These are phyloP conservation scores for Platanus orientalis DNA, from an alignment of 164 flowering plant species.

Conservation along the genomic window DNA sequence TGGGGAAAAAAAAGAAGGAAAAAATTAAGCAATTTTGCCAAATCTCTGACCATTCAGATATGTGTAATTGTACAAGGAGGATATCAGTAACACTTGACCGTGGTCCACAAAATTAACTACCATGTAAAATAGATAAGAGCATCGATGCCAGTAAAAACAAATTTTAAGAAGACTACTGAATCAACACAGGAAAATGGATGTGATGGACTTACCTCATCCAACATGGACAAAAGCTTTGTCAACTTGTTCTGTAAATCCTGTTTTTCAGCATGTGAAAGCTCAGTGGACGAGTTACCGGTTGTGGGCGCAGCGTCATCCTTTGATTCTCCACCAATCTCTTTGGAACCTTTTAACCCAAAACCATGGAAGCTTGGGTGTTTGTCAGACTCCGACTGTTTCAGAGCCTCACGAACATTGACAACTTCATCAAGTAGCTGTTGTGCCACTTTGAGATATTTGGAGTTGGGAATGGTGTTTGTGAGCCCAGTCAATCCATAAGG, in stretches of 20 bases:
- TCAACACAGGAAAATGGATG: neutral
- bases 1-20: neutral
- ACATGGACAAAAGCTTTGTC: slow-evolving; percentile 68
- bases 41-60: neutral
- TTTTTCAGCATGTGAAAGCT: slow-evolving; percentile 56
- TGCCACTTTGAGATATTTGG: slow-evolving; percentile 67
- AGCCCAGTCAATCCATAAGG: slow-evolving; percentile 28
- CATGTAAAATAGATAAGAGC: neutral
- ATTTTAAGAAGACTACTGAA: too few species aligned
- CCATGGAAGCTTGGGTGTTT: slow-evolving; percentile 25
- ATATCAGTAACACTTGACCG: neutral
- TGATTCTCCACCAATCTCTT: slow-evolving; percentile 35
- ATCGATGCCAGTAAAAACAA: neutral
- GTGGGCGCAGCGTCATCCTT: slow-evolving; percentile 17
- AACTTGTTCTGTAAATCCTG: slow-evolving; percentile 72
- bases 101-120: slow-evolving; percentile 1
- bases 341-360: slow-evolving; percentile 25
- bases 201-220: slow-evolving; percentile 68
- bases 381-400: slow-evolving; percentile 39
- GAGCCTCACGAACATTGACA: slow-evolving; percentile 57
- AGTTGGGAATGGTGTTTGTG: slow-evolving; percentile 36
- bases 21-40: neutral
- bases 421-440: slow-evolving; percentile 85
- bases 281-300: slow-evolving; percentile 26
- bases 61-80: neutral